These are phyloP conservation scores for Talaromyces thailandensis DNA, from an alignment of 495 filamentous ascomycete genomes.

Conservation along the genomic window DNA sequence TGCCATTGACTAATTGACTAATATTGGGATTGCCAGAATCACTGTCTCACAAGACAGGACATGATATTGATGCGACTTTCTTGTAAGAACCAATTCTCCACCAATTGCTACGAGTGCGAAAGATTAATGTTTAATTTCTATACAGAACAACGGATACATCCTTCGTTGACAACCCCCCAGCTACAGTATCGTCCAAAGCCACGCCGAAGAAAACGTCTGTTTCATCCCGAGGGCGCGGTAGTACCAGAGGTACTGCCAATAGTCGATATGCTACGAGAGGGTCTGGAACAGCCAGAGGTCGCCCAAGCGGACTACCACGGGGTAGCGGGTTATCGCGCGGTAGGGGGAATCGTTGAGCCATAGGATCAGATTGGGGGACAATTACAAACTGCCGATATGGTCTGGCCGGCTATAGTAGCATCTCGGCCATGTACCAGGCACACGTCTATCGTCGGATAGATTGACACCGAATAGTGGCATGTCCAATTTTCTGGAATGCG, in stretches of 20 bases:
- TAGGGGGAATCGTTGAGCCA: constrained; percentile 24
- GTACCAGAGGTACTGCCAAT: constrained; percentile 25
- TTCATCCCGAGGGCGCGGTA: constrained; percentile 23
- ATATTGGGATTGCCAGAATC: neutral
- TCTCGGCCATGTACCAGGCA: neutral
- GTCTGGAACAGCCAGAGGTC: constrained; percentile 17
- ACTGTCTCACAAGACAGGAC: constrained; percentile 10
- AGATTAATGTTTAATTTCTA: constrained; percentile 1
- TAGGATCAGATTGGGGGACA: neutral
- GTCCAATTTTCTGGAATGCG: neutral
- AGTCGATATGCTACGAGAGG: constrained; percentile 34
- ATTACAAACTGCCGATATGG: neutral
- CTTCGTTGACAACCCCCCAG: constrained; percentile 82
- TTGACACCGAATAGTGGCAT: neutral
- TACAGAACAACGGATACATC: constrained; percentile 89
- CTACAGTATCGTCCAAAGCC: constrained; percentile 49
- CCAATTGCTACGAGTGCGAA: neutral
- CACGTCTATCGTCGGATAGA: neutral
- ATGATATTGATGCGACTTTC: constrained; percentile 74
- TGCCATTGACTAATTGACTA: neutral
- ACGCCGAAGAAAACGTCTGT: constrained; percentile 55
- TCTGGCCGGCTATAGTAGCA: neutral
- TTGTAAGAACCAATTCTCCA: constrained; percentile 46
- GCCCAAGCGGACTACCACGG: constrained; percentile 33
- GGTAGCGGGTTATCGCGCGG: constrained; percentile 34